Evolutionary conservation across 192 early-diverging fungal genomes (phyloP).

Genomic region (Backusella circina): DNA sequence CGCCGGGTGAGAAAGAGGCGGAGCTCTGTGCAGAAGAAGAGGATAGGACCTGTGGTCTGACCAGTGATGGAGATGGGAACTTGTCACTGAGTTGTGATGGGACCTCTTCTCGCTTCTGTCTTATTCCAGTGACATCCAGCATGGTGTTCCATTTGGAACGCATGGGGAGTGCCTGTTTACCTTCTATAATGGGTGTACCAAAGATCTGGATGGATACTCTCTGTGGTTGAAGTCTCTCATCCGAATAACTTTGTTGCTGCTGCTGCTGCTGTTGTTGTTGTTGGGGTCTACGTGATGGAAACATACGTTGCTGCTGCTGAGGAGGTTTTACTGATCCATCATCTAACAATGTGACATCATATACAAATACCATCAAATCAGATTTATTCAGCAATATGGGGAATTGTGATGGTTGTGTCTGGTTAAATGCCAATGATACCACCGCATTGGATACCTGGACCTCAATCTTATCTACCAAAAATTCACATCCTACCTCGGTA

Average conservation of each 20-base stretch:
- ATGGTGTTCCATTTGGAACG: conserved; percentile 59
- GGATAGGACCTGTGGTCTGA: conserved; percentile 7
- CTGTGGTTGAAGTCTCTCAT: conserved; percentile 34
- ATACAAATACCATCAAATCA: conserved; percentile 56
- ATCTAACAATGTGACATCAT: conserved; percentile 51
- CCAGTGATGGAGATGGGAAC: background rate
- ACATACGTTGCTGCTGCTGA: conserved; percentile 16
- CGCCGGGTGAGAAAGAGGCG: conserved; percentile 25
- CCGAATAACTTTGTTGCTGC: background rate
- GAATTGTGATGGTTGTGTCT: conserved; percentile 23
- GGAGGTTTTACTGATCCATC: conserved; percentile 37
- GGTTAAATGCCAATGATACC: conserved; percentile 36
- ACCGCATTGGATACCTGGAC: conserved; percentile 53
- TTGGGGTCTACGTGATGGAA: conserved; percentile 12
- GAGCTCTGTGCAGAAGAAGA: conserved; percentile 5
- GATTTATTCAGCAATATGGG: conserved; percentile 44
- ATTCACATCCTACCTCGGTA: conserved; percentile 45
- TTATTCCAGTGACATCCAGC: conserved; percentile 48
- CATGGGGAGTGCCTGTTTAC: conserved; percentile 39
- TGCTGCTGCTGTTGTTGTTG: background rate
- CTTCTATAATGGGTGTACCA: conserved; percentile 47
- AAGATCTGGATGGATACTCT: conserved; percentile 50
- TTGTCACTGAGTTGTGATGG: background rate
- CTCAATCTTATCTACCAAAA: conserved; percentile 43
- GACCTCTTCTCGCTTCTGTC: conserved; percentile 25